Evolutionary conservation across 2,329 filamentous ascomycete genomes (phyloP), one percentile per base, ranked within the genome.

Genomic region (Xylaria sp.): DNA sequence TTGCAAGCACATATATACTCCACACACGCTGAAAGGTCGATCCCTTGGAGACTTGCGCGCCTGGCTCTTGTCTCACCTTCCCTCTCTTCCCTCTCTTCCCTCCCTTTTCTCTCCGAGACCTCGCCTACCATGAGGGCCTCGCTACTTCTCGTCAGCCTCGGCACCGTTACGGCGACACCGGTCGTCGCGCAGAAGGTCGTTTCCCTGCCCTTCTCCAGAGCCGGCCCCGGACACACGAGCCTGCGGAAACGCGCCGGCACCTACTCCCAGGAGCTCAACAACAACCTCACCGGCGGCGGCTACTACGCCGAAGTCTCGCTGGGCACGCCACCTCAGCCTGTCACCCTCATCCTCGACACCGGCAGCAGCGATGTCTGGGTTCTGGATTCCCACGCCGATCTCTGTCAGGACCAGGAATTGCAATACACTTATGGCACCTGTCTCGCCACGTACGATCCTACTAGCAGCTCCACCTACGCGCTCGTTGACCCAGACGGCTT

Each of bases 301-400:
- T 90, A 89, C 79, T 88, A 85, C 75, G 84, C 86, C 49, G 82
- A 87, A 60, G 83, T 91, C 51, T 79, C 80, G n/a, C 78, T 91
- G 51, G 89, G 89, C 59, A 89, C 88, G 0, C 89, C 89, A 0
- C 80, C 82, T 0, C 89, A 91, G 78, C 77, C 79, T 2, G 77
- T 90, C 59, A 82, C 79, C 62, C 81, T 91, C 73, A 82, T 87
- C 62, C 83, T 90, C 70, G 89, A 91, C 78, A 91, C 89, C 2
- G 89, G 89, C 33, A 89, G 86, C 77, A 89, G 86, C 71, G 89
- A 91, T 75, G 85, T 88, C 3, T 91, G 89, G 88, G 80, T 90
- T 51, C 80, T 86, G 70, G 73, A 78, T 66, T 63, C 74, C 70
- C 57, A 75, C 31, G 80, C 81, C 18, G 76, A 80, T 72, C 79